phyloP scores from a whole-genome alignment of 306 rosid genomes.

The Cucumis hystrix region DNA sequence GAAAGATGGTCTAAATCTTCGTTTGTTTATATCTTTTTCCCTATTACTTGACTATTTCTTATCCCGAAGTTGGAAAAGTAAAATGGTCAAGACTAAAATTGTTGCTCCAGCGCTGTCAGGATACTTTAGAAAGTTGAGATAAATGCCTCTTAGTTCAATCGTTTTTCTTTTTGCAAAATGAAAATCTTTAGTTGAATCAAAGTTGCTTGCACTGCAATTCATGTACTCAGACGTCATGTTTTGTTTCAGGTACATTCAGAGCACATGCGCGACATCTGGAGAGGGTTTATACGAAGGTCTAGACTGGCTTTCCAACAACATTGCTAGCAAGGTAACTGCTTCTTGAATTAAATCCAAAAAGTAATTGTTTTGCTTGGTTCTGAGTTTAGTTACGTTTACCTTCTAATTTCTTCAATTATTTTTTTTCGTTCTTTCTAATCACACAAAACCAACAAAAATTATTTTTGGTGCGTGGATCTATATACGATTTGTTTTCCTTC shows the following conservation, averaged over 20 bases:
- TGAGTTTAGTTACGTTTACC: not conserved
- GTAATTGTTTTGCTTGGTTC: not conserved
- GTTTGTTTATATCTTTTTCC: not conserved
- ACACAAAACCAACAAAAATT: not conserved
- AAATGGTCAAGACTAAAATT: not conserved
- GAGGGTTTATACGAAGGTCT: constrained; percentile 94
- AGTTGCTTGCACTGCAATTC: not conserved
- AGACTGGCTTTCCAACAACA: constrained; percentile 92
- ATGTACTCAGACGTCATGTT: constrained; percentile 10
- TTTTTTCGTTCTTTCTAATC: not conserved
- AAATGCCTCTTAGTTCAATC: not conserved
- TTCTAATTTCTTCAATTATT: not conserved
- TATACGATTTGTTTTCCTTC: not conserved
- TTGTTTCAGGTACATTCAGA: constrained; percentile 85
- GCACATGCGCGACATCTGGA: constrained; percentile 55
- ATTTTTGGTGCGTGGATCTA: not conserved
- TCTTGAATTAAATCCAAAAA: not conserved
- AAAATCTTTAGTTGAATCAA: not conserved
- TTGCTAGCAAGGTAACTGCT: constrained; percentile 68
- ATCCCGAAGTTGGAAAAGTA: not conserved
- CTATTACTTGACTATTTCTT: not conserved
- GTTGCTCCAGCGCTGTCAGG: not conserved
- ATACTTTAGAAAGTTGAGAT: not conserved
- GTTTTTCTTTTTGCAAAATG: too few species aligned
- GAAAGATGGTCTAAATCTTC: not conserved